Evolutionary conservation across 257 asterid genomes (phyloP), one percentile per base, ranked within the genome.

Genomic region (Nicotiana obtusifolia): DNA sequence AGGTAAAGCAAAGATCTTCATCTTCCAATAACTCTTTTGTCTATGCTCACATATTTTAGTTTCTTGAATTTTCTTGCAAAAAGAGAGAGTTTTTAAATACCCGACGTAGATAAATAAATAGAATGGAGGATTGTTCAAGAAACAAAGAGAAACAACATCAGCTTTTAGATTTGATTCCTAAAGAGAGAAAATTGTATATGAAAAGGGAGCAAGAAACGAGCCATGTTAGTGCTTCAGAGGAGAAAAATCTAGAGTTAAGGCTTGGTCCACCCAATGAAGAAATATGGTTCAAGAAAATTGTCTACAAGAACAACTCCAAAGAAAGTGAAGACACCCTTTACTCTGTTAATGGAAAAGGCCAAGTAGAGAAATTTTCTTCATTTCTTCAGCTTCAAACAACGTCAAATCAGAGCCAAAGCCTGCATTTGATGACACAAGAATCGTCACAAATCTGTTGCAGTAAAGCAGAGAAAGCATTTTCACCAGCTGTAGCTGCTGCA

Each of bases 221-320:
- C 19, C 85, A 81, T 81, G 86, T 33, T 33, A 33, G 78, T 24
- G 35, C 76, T 81, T 78, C 92, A 17, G 97, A 88, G 37, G 98
- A 94, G 87, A 90, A 83, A 76, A 91, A 89, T 88, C 97, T 96
- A 14, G 97, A 92, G 88, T 90, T 96, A n/a, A 88, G 92, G 64
- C 97, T 94, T 61, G 97, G 93, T 77, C 99, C 99, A 37, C 98
- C 98, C 0, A 92, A 91, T 41, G 93, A 88, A 41, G 85, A 85
- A 20, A 28, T 94, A 87, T 90, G 93, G 95, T 62, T 84, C 77
- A 82, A 47, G 97, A 93, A 89, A 89, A 81, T 62, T 61, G 92
- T 87, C n/a, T 83, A 84, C 8, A 33, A 35, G 22, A 88, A 91
- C 92, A 59, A 83, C 81, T 81, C 53, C 78, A 82, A 35, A 35